A percentile compares a stretch with the other conserved stretches of the same genome.
These are phyloP conservation scores for Scedosporium apiospermum DNA, from an alignment of 2,329 filamentous ascomycete genomes.

Conservation along the genomic window DNA sequence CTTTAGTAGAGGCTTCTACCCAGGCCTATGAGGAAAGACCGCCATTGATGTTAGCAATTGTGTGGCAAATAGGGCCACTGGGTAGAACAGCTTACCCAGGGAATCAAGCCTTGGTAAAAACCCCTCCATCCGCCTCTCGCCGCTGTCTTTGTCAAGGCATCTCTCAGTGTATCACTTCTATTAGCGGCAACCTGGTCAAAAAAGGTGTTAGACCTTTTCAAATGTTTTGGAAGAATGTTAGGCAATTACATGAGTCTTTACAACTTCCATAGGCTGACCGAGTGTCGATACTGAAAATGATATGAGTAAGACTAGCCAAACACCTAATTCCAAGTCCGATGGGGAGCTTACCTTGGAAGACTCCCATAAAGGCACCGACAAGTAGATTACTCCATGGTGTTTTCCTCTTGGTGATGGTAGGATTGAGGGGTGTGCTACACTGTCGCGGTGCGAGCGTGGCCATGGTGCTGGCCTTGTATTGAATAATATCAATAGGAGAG, in stretches of 20 bases:
- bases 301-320: not conserved
- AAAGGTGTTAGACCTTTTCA: not conserved
- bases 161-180: conserved; percentile 4
- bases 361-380: not conserved
- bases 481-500: too few relatives aligned
- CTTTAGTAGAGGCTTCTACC: conserved; percentile 9
- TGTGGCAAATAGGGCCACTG: not conserved
- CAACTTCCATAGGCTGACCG: conserved; percentile 12
- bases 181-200: conserved; percentile 4
- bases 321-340: not conserved
- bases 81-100: conserved; percentile 7
- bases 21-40: not conserved
- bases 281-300: conserved; percentile 8
- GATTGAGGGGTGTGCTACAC: too few relatives aligned
- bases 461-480: too few relatives aligned
- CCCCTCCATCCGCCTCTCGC: conserved; percentile 6
- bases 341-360: not conserved
- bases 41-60: not conserved
- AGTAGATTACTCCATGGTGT: not conserved
- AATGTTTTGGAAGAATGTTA: not conserved
- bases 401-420: not conserved
- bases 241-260: conserved; percentile 10
- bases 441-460: too few relatives aligned
- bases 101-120: conserved; percentile 12
- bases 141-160: conserved; percentile 9